These are phyloP conservation scores for Rhodotorula glutinis DNA, from an alignment of 1,284 basidiomycete species.

Conservation along the genomic window DNA sequence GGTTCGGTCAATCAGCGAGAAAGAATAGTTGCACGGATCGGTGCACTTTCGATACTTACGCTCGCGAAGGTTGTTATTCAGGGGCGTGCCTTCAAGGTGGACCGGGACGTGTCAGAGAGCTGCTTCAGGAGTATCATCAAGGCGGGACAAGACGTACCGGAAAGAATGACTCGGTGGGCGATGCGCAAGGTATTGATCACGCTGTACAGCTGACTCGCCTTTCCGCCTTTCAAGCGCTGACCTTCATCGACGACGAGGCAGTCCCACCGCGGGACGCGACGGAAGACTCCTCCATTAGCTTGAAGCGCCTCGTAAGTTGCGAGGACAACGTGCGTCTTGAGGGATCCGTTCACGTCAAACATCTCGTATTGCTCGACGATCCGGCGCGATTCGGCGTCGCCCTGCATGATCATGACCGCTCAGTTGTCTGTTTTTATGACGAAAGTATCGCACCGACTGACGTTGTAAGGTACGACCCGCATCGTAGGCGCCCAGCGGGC, in stretches of 20 bases:
- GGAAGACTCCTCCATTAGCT: conserved; percentile 68
- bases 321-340: conserved; percentile 63
- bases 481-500: conserved; percentile 82
- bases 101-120: not conserved
- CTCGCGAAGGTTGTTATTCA: conserved; percentile 95
- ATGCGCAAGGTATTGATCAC: conserved; percentile 75
- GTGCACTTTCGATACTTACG: not conserved
- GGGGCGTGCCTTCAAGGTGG: conserved; percentile 55
- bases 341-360: conserved; percentile 56
- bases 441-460: not conserved
- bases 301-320: conserved; percentile 71
- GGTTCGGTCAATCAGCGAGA: too few relatives aligned
- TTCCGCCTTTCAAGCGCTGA: conserved; percentile 51
- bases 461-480: conserved; percentile 68
- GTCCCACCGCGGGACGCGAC: conserved; percentile 82
- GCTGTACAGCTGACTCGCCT: conserved; percentile 74
- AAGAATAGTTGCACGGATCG: too few relatives aligned
- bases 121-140: too few relatives aligned
- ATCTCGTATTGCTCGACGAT: conserved; percentile 80
- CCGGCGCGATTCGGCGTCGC: conserved; percentile 56
- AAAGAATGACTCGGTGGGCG: conserved; percentile 78
- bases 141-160: conserved; percentile 53
- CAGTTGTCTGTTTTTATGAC: too few relatives aligned
- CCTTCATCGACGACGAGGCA: conserved; percentile 88
- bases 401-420: conserved; percentile 6